Evolutionary conservation across 768 basidiomycete species (phyloP).

Genomic region (Trametes cubensis): DNA sequence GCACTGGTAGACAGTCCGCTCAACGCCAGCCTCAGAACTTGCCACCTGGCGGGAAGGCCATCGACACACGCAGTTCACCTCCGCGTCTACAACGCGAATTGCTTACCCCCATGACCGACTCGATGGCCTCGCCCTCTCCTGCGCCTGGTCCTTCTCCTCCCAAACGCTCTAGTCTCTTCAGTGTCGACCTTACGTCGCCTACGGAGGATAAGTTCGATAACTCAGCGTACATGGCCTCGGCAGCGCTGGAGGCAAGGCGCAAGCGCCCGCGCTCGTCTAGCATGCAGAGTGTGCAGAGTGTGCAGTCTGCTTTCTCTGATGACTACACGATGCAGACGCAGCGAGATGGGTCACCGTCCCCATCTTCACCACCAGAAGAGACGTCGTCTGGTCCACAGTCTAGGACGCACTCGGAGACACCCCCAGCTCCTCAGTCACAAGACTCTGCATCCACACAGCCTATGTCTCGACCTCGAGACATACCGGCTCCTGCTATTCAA

Average conservation of each 20-base stretch:
- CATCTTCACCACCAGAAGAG: neutral
- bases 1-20: neutral
- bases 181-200: conserved; percentile 2
- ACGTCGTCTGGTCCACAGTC: neutral
- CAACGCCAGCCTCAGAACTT: neutral
- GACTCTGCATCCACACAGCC: neutral
- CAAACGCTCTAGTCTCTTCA: conserved; percentile 20
- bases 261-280: conserved; percentile 20
- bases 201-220: conserved; percentile 10
- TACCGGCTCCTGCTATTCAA: neutral
- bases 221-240: neutral
- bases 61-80: conserved; percentile 2
- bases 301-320: conserved; percentile 5
- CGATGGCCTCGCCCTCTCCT: conserved; percentile 22
- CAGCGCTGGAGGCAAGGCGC: neutral
- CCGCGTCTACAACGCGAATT: conserved; percentile 9
- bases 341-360: neutral
- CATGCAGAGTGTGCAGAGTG: conserved; percentile 16
- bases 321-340: neutral
- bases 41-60: conserved; percentile 8
- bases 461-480: neutral
- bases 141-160: conserved; percentile 1
- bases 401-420: neutral
- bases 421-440: neutral
- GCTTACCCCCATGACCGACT: conserved; percentile 24